Conservation (phyloP, 257 asterid species). For the Jaltomata sinuosa region DNA sequence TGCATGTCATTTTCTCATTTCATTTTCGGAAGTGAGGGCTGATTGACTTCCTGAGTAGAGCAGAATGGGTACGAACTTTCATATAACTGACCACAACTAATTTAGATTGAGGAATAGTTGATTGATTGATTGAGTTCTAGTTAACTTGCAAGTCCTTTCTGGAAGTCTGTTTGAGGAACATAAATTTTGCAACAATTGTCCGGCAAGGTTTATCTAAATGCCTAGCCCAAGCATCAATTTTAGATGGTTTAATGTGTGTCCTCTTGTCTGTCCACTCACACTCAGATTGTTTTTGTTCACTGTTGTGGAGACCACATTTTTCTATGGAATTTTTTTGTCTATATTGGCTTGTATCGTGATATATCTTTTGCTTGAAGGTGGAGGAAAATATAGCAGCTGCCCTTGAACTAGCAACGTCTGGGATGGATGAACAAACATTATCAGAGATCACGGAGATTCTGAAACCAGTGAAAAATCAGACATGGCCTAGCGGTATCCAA, state of each 20-base stretch:
- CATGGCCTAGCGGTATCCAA: slow-evolving; percentile 92
- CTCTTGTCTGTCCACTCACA: neutral
- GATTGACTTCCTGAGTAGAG: neutral
- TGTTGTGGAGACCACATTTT: neutral
- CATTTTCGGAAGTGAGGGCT: neutral
- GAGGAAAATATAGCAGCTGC: slow-evolving; percentile 82
- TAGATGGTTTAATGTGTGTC: neutral
- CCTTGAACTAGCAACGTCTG: slow-evolving; percentile 37
- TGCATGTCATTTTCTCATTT: neutral
- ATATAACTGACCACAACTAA: neutral
- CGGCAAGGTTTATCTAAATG: neutral
- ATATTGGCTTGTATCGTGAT: neutral
- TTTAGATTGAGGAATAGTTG: neutral
- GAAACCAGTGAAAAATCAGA: slow-evolving; percentile 76
- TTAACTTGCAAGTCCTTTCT: neutral
- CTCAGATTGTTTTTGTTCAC: neutral
- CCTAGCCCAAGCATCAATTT: neutral
- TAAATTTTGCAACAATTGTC: neutral
- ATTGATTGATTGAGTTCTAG: neutral
- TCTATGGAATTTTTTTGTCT: neutral
- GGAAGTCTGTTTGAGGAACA: neutral
- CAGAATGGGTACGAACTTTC: neutral
- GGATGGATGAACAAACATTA: slow-evolving; percentile 49
- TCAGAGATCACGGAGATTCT: slow-evolving; percentile 54
- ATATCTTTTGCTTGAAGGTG: slow-evolving; percentile 32